Evolutionary conservation across 768 basidiomycete genomes (phyloP), one percentile per base, ranked within the genome.

Genomic region (Strobilomyces echinocephalus): DNA sequence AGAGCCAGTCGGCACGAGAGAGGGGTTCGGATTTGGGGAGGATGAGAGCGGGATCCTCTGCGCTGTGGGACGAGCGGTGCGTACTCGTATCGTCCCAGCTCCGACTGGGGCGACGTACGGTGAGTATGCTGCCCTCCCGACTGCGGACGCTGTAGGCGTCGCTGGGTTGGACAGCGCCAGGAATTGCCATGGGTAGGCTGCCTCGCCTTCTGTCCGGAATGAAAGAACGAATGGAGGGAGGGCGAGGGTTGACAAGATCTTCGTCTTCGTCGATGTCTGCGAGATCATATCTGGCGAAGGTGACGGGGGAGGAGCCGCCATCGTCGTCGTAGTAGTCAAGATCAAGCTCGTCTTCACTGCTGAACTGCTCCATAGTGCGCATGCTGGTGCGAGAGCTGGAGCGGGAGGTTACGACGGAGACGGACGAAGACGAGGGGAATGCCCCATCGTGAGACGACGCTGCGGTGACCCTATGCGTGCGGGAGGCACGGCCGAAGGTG

Each of bases 161-260:
- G n/a, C 45, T 57, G 28, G 31, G 8, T 38, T 56, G 63, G 2
- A 53, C 24, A 4, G 66, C 62, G 16, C 73, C 76, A 16, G 83
- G 79, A 12, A 85, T 84, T 39, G 76, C 74, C 71, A 84, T 79
- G n/a, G 85, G 83, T 15, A 80, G 61, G 59, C 84, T 86, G 12
- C 80, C 80, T 53, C 80, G 74, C 51, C 82, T 74, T 38, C 53
- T 57, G 30, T 66, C 60, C 1, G 40, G 49, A 39, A 54, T 8
- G 30, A 62, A 58, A 1, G 63, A 31, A 24, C 66, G 62, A 52
- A 64, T 28, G 18, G 60, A 46, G 50, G 69, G 60, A 39, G 69
- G 63, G 58, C 61, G 60, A 46, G 61, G 61, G 45, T 64, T 49
- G 44, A 60, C 57, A 33, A 63, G 53, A 49, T 61, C 67, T 60